Base-by-base conservation (phyloP, 306 rosid species). In the Lathyrus sativus region DNA sequence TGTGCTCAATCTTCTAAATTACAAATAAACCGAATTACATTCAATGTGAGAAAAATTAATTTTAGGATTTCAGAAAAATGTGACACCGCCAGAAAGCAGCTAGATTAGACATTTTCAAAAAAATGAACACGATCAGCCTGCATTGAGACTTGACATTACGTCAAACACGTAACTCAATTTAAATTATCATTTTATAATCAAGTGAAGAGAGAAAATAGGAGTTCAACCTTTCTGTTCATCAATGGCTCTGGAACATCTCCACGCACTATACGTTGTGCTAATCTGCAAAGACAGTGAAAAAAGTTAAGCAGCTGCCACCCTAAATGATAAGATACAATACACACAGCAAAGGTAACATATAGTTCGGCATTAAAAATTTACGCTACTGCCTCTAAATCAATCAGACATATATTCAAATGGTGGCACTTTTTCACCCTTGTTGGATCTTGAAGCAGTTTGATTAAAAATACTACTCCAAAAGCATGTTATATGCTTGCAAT, bases 181-280 rank as follows among this genome's bases (percentile, higher is more conserved):
- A 35, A 19, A 37, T 59, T 66, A 59, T 81, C 38, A 28, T 17
- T 56, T 19, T 49, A 44, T 41, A 71, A n/a, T 64, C 15, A 71
- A 38, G 51, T 46, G 61, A 51, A 14, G 42, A 71, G 45, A 60
- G 33, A 65, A 45, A 56, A 46, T 44, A 39, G 48, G 56, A 66
- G 28, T 33, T 67, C 51, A 69, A 88, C 99, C 99, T 88, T 90
- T 38, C 99, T 72, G 39, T 90, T 93, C 85, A 90, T 72, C 83
- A 93, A 68, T 14, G 97, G 97, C 76, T 95, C 97, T 18, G 97
- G 97, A 81, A 95, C 97, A 84, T 95, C 99, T 31, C 97, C 99
- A 8, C 97, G 92, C 71, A 93, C 90, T 65, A 95, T 95, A 19
- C 95, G 85, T 78, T 95, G 97, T 85, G 97, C 96, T 85, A 95